phyloP scores from a whole-genome alignment of 768 basidiomycete species.

The Sporobolomyces phaffii region DNA sequence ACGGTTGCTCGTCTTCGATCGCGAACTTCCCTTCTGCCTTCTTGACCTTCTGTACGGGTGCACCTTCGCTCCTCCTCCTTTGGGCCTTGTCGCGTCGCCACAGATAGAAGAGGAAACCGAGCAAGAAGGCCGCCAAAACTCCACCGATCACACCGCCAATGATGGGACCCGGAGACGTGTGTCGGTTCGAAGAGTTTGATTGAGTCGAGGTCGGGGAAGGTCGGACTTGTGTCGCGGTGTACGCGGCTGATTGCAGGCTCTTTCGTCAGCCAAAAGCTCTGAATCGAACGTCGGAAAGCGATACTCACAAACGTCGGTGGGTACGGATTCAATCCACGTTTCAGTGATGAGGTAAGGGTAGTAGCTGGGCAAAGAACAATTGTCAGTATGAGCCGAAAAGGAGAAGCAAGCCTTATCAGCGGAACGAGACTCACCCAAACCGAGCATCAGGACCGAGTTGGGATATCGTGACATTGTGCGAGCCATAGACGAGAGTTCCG shows the following conservation, averaged over 20 bases:
- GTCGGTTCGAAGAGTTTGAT: background rate
- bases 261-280: too few relatives aligned
- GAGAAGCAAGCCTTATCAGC: background rate
- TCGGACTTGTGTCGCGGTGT: slow-evolving; percentile 6
- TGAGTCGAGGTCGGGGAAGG: background rate
- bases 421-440: slow-evolving; percentile 19
- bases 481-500: slow-evolving; percentile 19
- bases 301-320: slow-evolving; percentile 18
- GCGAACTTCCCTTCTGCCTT: slow-evolving; percentile 32
- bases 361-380: slow-evolving; percentile 2
- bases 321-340: slow-evolving; percentile 26
- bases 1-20: slow-evolving; percentile 30
- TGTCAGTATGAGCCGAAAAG: too few relatives aligned
- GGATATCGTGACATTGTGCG: slow-evolving; percentile 27
- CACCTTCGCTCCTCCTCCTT: slow-evolving; percentile 17
- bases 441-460: slow-evolving; percentile 31
- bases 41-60: slow-evolving; percentile 22
- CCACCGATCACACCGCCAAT: slow-evolving; percentile 31
- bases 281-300: too few relatives aligned
- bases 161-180: slow-evolving; percentile 18
- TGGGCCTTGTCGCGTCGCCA: slow-evolving; percentile 25
- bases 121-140: slow-evolving; percentile 19
- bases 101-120: slow-evolving; percentile 35
- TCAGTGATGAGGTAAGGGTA: slow-evolving; percentile 35
- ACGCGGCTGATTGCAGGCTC: slow-evolving; percentile 18